phyloP scores from a whole-genome alignment of 495 filamentous ascomycete species.

The Penicillium flavigenum region DNA sequence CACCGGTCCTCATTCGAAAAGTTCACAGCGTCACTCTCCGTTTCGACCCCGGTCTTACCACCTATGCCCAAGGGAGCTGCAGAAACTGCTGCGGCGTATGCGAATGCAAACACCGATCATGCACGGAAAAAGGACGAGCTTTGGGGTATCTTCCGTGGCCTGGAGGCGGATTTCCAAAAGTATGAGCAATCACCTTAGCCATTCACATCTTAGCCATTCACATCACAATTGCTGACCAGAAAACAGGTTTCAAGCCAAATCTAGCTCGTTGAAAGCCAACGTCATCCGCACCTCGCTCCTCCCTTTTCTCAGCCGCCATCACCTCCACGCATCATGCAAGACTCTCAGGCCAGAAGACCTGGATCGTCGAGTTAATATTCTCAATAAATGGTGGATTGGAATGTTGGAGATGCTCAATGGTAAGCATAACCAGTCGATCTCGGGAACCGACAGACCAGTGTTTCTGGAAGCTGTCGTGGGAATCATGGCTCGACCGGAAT shows the following conservation, averaged over 20 bases:
- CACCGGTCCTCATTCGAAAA: constrained; percentile 60
- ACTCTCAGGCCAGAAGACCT: constrained; percentile 76
- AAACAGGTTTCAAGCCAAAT: constrained; percentile 68
- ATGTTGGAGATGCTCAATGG: constrained; percentile 83
- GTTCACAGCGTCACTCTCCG: constrained; percentile 48
- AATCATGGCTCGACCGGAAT: constrained; percentile 92
- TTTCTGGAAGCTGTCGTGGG: constrained; percentile 78
- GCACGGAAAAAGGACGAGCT: constrained; percentile 74
- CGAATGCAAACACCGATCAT: constrained; percentile 43
- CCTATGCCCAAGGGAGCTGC: constrained; percentile 49
- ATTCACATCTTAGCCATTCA: background rate
- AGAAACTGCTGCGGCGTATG: constrained; percentile 32
- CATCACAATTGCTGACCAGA: constrained; percentile 16
- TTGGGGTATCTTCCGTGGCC: constrained; percentile 77
- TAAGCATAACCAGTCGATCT: constrained; percentile 66
- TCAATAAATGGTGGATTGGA: constrained; percentile 96
- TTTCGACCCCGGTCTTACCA: constrained; percentile 49
- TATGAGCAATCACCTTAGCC: constrained; percentile 35
- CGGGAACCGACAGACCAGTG: constrained; percentile 74
- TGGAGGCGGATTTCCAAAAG: constrained; percentile 83
- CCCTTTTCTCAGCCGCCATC: constrained; percentile 77
- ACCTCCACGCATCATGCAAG: constrained; percentile 66
- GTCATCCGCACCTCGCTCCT: constrained; percentile 75
- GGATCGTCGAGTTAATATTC: constrained; percentile 74
- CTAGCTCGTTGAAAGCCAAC: constrained; percentile 73